Percentiles rank a stretch among this genome's conserved stretches.
Evolutionary conservation across 2,329 filamentous ascomycete genomes (phyloP).

Genomic region (Dactylellina drechsleri): DNA sequence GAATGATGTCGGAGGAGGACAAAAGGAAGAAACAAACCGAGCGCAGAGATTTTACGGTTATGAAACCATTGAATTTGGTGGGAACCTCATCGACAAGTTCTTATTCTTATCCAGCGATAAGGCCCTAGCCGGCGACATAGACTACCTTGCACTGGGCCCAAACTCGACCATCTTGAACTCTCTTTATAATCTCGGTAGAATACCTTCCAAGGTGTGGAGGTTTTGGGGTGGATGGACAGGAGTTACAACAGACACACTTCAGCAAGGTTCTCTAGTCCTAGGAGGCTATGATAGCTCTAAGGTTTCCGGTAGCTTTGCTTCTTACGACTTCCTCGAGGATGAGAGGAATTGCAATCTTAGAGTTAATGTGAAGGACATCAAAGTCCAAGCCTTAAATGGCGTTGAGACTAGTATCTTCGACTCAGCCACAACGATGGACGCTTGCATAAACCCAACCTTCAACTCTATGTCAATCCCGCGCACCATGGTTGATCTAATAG

Average conservation of each 20-base stretch:
- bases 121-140: no score
- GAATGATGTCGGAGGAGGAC: background rate
- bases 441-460: conserved; percentile 7
- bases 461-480: conserved; percentile 11
- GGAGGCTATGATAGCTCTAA: conserved; percentile 43
- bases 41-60: background rate
- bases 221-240: conserved; percentile 42
- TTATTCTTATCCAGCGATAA: no score
- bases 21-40: background rate
- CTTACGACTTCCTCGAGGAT: conserved; percentile 2
- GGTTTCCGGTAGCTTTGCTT: conserved; percentile 18
- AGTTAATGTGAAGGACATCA: conserved; percentile 6
- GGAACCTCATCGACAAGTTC: no score
- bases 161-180: background rate
- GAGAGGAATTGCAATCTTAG: conserved; percentile 12
- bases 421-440: background rate
- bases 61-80: conserved; percentile 7
- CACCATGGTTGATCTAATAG: background rate
- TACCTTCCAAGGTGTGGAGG: conserved; percentile 33
- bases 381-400: conserved; percentile 4
- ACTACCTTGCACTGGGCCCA: no score
- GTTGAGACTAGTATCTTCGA: conserved; percentile 11
- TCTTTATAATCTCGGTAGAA: conserved; percentile 13
- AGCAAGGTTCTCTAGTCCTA: conserved; percentile 30
- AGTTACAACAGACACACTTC: conserved; percentile 22